A percentile compares a stretch with the other conserved stretches of the same genome.
These are phyloP conservation scores for Galerina marginata DNA, from an alignment of 768 basidiomycete genomes.

Conservation along the genomic window DNA sequence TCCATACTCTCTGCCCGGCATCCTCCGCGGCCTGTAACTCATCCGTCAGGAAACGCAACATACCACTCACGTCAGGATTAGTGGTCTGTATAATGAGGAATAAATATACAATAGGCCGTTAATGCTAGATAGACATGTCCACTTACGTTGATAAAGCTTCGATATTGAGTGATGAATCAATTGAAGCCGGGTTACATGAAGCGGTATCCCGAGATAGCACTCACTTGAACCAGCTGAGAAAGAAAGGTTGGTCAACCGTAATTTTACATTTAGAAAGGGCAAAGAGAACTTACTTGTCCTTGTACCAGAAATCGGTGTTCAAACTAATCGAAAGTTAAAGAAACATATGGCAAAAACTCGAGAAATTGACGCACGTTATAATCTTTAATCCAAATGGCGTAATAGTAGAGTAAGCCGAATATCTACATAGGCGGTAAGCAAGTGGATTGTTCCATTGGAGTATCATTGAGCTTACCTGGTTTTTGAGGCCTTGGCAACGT, in stretches of 20 bases:
- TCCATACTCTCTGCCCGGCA: not conserved
- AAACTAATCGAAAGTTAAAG: not conserved
- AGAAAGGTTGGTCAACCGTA: not conserved
- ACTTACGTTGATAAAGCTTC: not conserved
- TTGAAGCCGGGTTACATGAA: not conserved
- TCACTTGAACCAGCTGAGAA: constrained; percentile 4
- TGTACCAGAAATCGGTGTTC: constrained; percentile 3
- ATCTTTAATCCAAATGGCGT: constrained; percentile 2
- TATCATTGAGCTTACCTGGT: not conserved
- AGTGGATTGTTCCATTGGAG: not conserved
- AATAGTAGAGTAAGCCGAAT: not conserved
- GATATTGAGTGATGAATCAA: not conserved
- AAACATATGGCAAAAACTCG: not conserved
- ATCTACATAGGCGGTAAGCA: not conserved
- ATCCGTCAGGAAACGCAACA: constrained; percentile 6
- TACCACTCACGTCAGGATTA: constrained; percentile 2
- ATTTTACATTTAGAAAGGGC: not conserved
- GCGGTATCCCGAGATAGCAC: not conserved
- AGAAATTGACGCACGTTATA: not conserved
- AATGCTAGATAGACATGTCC: not conserved
- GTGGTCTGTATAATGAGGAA: not conserved
- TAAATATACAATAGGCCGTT: too few species aligned
- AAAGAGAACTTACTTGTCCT: not conserved
- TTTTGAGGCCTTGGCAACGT: not conserved
- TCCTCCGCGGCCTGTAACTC: constrained; percentile 2